Percentiles rank a stretch among this genome's conserved stretches.
Evolutionary conservation across 1,139 yeast species (phyloP).

Genomic region (Maudiozyma humilis): DNA sequence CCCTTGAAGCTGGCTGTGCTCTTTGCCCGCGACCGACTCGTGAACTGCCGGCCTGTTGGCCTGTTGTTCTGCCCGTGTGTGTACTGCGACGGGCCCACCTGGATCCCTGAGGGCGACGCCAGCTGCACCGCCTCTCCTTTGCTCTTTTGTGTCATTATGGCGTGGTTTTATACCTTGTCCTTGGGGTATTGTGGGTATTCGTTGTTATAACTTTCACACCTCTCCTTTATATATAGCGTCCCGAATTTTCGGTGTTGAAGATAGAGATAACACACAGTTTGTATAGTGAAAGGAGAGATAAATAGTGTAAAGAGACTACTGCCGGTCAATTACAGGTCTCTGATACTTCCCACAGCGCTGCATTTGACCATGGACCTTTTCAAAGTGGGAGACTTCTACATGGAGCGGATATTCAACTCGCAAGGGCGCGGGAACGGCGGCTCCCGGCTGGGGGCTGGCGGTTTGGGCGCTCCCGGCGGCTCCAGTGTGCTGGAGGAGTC

Average conservation of each 20-base stretch:
- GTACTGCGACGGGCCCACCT: slow-evolving; percentile 1
- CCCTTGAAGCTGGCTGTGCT: slow-evolving; percentile 31
- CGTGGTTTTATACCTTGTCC: too few species aligned
- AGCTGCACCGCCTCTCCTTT: slow-evolving; percentile 8
- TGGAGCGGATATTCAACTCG: slow-evolving; percentile 39
- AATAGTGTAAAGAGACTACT: too few species aligned
- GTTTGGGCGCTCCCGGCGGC: too few species aligned
- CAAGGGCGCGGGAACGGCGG: slow-evolving; percentile 10
- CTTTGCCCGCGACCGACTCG: slow-evolving; percentile 28
- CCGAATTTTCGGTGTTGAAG: not conserved
- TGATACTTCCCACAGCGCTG: too few species aligned
- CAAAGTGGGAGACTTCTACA: slow-evolving; percentile 43
- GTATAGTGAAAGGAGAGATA: too few species aligned
- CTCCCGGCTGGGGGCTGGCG: too few species aligned
- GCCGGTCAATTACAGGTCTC: too few species aligned
- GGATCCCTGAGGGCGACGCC: slow-evolving; percentile 1
- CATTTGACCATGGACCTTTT: slow-evolving; percentile 52
- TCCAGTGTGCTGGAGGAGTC: slow-evolving; percentile 28
- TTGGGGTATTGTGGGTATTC: too few species aligned
- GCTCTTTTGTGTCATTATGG: slow-evolving; percentile 14
- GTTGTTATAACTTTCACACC: not conserved
- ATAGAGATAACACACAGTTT: not conserved
- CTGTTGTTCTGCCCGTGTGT: slow-evolving; percentile 6
- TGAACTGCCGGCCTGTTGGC: slow-evolving; percentile 24
- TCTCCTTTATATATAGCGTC: too few species aligned